Conservation (phyloP, 2,329 filamentous ascomycete species). For the Leptographium lundbergii region DNA sequence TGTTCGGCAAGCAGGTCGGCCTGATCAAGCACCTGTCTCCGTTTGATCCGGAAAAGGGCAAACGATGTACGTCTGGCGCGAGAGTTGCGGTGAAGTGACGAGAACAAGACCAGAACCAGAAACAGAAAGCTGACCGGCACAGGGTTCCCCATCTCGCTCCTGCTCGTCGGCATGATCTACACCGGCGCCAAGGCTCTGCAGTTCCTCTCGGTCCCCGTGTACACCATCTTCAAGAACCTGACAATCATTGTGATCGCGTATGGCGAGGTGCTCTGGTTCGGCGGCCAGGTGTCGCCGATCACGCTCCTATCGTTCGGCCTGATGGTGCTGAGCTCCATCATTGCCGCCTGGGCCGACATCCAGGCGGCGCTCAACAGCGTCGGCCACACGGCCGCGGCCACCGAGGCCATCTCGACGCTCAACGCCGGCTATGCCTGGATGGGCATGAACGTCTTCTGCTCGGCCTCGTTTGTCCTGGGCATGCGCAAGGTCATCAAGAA, state of each 20-base stretch:
- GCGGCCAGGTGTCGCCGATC: constrained; percentile 76
- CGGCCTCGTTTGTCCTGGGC: constrained; percentile 73
- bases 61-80: constrained; percentile 57
- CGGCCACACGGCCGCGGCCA: constrained; percentile 44
- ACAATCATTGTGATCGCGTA: constrained; percentile 98
- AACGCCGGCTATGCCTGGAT: constrained; percentile 98
- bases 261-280: constrained; percentile 96
- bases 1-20: constrained; percentile 66
- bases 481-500: constrained; percentile 99
- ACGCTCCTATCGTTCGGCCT: constrained; percentile 87
- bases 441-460: constrained; percentile 92
- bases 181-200: constrained; percentile 92
- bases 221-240: constrained; percentile 99
- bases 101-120: too few species aligned
- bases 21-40: constrained; percentile 70
- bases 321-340: constrained; percentile 89
- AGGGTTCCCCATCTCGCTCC: constrained; percentile 95
- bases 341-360: constrained; percentile 96
- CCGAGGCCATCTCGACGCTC: constrained; percentile 70
- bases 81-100: neutral
- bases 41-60: constrained; percentile 81
- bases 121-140: neutral
- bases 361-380: constrained; percentile 64
- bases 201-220: constrained; percentile 93
- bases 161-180: constrained; percentile 98